Evolutionary conservation across 2,329 filamentous ascomycete genomes (phyloP), one percentile per base, ranked within the genome.

Genomic region (Cadophora luteo-olivacea): DNA sequence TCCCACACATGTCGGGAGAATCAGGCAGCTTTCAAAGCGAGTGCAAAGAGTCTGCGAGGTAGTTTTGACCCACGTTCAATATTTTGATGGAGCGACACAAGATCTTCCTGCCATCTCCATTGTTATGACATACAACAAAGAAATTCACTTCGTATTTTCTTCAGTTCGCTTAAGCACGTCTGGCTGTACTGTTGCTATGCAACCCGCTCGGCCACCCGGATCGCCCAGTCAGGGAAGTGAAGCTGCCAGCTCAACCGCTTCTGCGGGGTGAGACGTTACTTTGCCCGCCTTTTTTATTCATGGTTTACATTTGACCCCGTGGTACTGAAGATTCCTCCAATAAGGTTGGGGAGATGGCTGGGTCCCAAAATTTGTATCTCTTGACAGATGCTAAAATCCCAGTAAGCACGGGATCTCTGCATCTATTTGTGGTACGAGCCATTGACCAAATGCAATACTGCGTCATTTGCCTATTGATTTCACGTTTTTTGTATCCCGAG

Each of bases 341-440:
- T 60, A 33, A 60, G 36, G 9, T 25, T 60, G 36, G 4, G 57
- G 9, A 45, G 22, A 38, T 25, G 36, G 36, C 36, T 60, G 36
- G 57, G n/a, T 29, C 22, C 36, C 57, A 25, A n/a, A 41, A 9
- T 25, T 45, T 36, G 33, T 16, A 38, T 45, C 14, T 45, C 33
- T 22, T 41, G 22, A 60, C 33, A 41, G 36, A 5, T 41, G 22
- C 33, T 58, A 41, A 41, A 60, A 60, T 60, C 57, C 57, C 57
- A 60, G 57, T 45, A 41, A 60, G 57, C 57, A 60, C 57, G 36
- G n/a, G 6, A 7, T 41, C 45, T 45, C 12, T 41, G 33, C 57
- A 41, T 60, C 57, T 60, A 60, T 41, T 60, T 60, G 22, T 38
- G 57, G 22, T 60, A 60, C 36, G 57, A 60, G 57, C 33, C 36